phyloP scores from a whole-genome alignment of 345 rosid species.

The Angophora floribunda region DNA sequence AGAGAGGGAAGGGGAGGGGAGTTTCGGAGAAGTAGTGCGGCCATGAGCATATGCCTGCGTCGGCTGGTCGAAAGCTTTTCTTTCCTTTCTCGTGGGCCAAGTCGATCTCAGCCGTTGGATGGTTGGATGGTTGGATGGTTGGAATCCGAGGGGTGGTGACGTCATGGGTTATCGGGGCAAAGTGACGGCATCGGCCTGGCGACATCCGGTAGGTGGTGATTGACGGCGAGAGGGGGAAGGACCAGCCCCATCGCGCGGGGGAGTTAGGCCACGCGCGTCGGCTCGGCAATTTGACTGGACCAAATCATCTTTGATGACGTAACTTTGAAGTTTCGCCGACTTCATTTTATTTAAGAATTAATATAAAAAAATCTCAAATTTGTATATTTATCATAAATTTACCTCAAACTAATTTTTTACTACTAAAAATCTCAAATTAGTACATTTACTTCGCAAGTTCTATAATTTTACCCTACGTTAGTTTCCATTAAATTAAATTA shows the following conservation, averaged over 20 bases:
- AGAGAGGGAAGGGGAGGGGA: not conserved
- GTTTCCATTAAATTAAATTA: too few relatives aligned
- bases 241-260: not conserved
- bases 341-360: too few relatives aligned
- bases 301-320: too few relatives aligned
- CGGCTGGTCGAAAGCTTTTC: not conserved
- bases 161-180: not conserved
- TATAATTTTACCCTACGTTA: fast-evolving
- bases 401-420: too few relatives aligned
- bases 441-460: too few relatives aligned
- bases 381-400: too few relatives aligned
- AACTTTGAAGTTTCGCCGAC: too few relatives aligned
- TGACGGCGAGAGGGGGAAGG: not conserved
- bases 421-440: too few relatives aligned
- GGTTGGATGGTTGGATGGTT: too few relatives aligned
- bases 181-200: not conserved
- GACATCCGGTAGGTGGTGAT: not conserved
- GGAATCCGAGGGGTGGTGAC: not conserved
- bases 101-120: not conserved
- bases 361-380: too few relatives aligned
- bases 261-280: not conserved
- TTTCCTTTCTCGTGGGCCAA: not conserved
- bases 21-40: not conserved
- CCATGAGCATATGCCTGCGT: not conserved
- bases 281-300: not conserved